Percentiles rank a stretch among this genome's conserved stretches.
Evolutionary conservation across 345 rosid genomes (phyloP).

Genomic region (Mallotus nudiflorus): DNA sequence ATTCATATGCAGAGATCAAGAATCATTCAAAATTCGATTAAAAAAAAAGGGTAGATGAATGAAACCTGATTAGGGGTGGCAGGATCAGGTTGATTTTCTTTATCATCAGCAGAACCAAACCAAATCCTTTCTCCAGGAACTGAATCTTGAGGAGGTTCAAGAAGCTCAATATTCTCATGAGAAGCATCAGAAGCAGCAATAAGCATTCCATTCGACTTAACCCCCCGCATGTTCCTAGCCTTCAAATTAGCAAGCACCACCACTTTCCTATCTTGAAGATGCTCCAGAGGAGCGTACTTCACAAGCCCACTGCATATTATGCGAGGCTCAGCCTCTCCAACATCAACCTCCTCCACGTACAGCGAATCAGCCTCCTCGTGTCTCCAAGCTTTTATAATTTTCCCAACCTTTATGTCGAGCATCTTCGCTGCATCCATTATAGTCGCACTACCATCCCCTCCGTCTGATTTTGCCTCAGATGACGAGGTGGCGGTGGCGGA

Average conservation of each 20-base stretch:
- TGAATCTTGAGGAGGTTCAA: conserved; percentile 70
- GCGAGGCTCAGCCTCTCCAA: conserved; percentile 79
- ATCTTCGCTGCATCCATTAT: conserved; percentile 56
- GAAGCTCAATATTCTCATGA: conserved; percentile 80
- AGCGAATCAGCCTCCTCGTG: conserved; percentile 95
- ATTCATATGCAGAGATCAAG: not conserved
- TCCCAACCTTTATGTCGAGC: conserved; percentile 87
- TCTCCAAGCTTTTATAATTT: conserved; percentile 80
- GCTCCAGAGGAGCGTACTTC: conserved; percentile 60
- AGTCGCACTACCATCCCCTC: conserved; percentile 6
- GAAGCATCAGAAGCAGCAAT: conserved; percentile 81
- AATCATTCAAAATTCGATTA: too few relatives aligned
- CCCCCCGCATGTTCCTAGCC: conserved; percentile 94
- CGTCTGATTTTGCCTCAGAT: conserved; percentile 9
- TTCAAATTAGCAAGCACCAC: conserved; percentile 86
- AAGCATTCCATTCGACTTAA: conserved; percentile 89
- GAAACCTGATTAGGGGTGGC: conserved; percentile 75
- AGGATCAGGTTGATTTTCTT: conserved; percentile 52
- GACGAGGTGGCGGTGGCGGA: not conserved
- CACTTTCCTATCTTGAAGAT: conserved; percentile 72
- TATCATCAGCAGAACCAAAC: conserved; percentile 70
- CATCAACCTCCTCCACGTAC: conserved; percentile 86
- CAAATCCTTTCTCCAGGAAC: conserved; percentile 80
- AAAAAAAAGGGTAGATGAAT: not conserved
- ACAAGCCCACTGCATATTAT: conserved; percentile 95